Base-by-base conservation (phyloP, 139 green algal genomes). In the Chloropicon primus region DNA sequence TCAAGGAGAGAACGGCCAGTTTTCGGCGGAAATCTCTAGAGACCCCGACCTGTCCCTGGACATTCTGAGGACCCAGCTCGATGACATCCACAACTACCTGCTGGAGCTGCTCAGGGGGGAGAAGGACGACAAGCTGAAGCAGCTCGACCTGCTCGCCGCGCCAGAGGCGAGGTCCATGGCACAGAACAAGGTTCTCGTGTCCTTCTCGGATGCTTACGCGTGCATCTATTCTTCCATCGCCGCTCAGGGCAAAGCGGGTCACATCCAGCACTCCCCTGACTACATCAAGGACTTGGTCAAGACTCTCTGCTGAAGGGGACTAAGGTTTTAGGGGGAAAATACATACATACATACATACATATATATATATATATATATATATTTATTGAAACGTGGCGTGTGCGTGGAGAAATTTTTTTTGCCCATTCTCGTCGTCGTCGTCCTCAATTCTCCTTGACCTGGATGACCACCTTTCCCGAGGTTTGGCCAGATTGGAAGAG, bases 401-500 rank as follows among this genome's bases (percentile, higher is more conserved):
- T n/a, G n/a, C n/a, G n/a, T n/a, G n/a, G n/a, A n/a, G n/a, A n/a
- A n/a, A n/a, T n/a, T n/a, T n/a, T n/a, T n/a, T n/a, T n/a, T 62
- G 10, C 41, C 41, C 41, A 62, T 62, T 17, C 41, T 62, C 41
- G 41, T 17, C 41, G 41, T 62, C 41, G 41, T 62, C 41, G 41
- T 17, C 41, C 10, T 17, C 41, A n/a, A n/a, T n/a, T n/a, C n/a
- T n/a, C n/a, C 28, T 22, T 2, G 75, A 84, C 25, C 53, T 24
- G 62, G 0, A 85, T 73, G 29, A 88, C 84, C 28, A 88, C 80
- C 26, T 88, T 88, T 2, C 84, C 84, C 2, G 81, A 41, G 10
- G 74, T 88, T 22, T 54, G 22, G 24, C 84, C 84, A 2, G 23
- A 76, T 80, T 88, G 84, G 62, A 88, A 75, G 25, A 77, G 73